Base-by-base conservation (phyloP, 2,329 filamentous ascomycete species). In the Magnaporthales sp. region DNA sequence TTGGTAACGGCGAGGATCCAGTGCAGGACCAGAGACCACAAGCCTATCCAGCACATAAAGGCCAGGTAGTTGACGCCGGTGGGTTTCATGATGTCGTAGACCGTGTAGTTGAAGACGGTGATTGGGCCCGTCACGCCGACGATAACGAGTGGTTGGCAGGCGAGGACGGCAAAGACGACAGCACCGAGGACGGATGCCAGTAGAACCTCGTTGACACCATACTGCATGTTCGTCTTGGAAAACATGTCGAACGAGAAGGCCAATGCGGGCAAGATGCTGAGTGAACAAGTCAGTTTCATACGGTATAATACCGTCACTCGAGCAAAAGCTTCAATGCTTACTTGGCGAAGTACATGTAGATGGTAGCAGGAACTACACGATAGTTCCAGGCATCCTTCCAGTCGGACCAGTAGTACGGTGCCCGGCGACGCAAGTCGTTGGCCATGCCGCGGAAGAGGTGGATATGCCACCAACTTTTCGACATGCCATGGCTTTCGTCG, bases 341-440 rank as follows among this genome's bases (percentile, higher is more conserved):
- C 91, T 96, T 96, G 69, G 92, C 92, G 83, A 96, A 96, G 80
- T 95, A 96, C 91, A 96, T 96, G 78, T 96, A 96, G 31, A 96
- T 81, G 10, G 92, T 96, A 19, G 91, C 91, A 1, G 92, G 92
- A 54, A 96, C 84, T 58, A 96, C 91, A 66, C 92, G 86, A 79
- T 96, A 96, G 75, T 96, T 91, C 91, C 91, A 95, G 1, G 92
- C 92, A 80, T 96, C 92, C 22, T 75, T 81, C 91, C 91, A 96
- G 77, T 96, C 92, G 76, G 89, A 93, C 78, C 80, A 81, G 74
- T 95, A 96, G 75, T 84, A 96, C 0, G 92, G 92, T 8, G 84
- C 84, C 69, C 92, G 81, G 67, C 91, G 86, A 70, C 87, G 87
- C 38, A 96, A 73, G 77, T 96, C 92, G 73, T 91, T 88, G 67